These are phyloP conservation scores for Rhodotorula glutinis DNA, from an alignment of 1,284 basidiomycete genomes.

Conservation along the genomic window DNA sequence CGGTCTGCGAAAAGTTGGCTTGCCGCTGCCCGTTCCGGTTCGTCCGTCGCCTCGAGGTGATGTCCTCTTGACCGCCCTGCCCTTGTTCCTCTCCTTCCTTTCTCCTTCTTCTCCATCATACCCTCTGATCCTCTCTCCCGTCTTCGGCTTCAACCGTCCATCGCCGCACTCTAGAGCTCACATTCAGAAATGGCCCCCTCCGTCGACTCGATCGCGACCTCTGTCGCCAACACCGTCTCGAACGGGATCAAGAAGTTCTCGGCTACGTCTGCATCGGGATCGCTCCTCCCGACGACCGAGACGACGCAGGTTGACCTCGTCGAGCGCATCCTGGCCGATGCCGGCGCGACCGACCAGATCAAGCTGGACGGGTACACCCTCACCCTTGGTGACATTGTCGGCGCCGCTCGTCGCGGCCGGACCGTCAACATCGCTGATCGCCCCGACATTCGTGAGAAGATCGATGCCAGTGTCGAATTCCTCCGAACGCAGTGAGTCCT, in stretches of 20 bases:
- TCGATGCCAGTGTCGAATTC: conserved; percentile 53
- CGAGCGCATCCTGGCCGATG: conserved; percentile 9
- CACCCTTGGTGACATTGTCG: conserved; percentile 68
- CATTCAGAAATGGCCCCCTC: conserved; percentile 6
- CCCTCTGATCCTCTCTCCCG: neutral
- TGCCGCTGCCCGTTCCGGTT: neutral
- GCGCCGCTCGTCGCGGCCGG: conserved; percentile 63
- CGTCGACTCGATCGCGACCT: conserved; percentile 1
- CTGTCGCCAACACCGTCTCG: neutral
- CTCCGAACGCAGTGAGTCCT: conserved; percentile 35
- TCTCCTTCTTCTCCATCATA: neutral
- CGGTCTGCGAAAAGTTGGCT: neutral
- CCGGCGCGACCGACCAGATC: conserved; percentile 49
- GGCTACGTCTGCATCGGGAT: neutral
- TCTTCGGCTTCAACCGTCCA: neutral
- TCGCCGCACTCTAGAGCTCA: neutral
- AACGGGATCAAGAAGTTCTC: neutral
- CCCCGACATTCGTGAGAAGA: conserved; percentile 62
- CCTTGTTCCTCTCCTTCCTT: neutral
- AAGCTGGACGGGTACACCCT: conserved; percentile 66
- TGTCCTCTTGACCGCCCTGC: too few species aligned
- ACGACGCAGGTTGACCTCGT: conserved; percentile 3
- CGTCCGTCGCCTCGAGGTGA: neutral
- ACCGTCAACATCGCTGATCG: conserved; percentile 50
- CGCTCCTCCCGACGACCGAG: neutral